Percentiles rank a stretch among this genome's conserved stretches.
phyloP scores from a whole-genome alignment of 2,329 filamentous ascomycete genomes.

The Colletotrichum horii region DNA sequence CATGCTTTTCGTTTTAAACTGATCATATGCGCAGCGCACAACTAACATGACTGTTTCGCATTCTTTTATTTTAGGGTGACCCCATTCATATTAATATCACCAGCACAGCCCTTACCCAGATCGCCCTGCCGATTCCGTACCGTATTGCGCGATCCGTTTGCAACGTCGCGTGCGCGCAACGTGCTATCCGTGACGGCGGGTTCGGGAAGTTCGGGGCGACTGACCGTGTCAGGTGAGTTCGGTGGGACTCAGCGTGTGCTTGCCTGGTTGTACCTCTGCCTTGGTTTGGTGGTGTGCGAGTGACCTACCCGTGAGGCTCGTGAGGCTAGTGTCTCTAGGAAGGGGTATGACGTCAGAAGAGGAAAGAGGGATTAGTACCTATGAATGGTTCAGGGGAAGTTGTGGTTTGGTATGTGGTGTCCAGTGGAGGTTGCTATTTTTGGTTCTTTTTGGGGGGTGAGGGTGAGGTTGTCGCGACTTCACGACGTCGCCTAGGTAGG shows the following conservation, averaged over 20 bases:
- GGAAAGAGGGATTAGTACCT: not conserved
- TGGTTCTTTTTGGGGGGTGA: not conserved
- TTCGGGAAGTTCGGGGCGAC: not conserved
- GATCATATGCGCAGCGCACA: not conserved
- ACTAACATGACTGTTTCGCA: not conserved
- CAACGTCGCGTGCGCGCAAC: not conserved
- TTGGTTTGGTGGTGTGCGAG: not conserved
- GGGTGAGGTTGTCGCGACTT: not conserved
- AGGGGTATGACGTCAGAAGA: not conserved
- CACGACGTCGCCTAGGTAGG: too few relatives aligned
- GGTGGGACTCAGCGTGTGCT: not conserved
- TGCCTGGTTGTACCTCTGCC: not conserved
- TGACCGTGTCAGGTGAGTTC: not conserved
- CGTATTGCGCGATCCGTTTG: not conserved
- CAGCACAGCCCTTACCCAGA: not conserved
- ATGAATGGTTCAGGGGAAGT: too few relatives aligned
- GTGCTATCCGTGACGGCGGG: not conserved
- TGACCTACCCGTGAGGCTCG: not conserved
- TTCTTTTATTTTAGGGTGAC: not conserved
- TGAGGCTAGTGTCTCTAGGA: not conserved
- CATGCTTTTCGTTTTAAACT: not conserved
- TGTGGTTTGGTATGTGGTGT: not conserved
- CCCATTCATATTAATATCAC: not conserved
- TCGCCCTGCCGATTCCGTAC: not conserved
- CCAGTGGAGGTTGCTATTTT: not conserved